Evolutionary conservation across 1,139 yeast genomes (phyloP).

Genomic region (Trichomonascaceae sp.): DNA sequence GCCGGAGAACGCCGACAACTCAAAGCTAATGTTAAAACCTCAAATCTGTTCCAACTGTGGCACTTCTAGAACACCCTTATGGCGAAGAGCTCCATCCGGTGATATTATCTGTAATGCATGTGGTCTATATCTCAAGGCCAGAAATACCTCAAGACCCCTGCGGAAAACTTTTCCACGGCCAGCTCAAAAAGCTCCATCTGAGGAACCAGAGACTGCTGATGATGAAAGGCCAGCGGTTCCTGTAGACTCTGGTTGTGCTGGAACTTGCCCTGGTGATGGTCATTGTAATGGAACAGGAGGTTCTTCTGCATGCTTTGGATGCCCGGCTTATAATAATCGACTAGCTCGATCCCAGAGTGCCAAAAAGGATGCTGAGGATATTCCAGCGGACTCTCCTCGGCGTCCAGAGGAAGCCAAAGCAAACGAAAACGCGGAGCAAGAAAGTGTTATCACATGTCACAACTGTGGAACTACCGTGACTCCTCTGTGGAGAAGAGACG

Average conservation of each 20-base stretch:
- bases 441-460: conserved; percentile 62
- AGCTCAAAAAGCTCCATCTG: not conserved
- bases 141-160: conserved; percentile 42
- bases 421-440: conserved; percentile 25
- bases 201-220: not conserved
- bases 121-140: conserved; percentile 45
- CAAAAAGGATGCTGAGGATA: not conserved
- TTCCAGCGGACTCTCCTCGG: not conserved
- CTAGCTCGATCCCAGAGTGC: conserved; percentile 27
- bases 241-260: conserved; percentile 28
- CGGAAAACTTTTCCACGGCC: conserved; percentile 30
- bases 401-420: conserved; percentile 1
- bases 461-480: conserved; percentile 83
- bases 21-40: conserved; percentile 15
- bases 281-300: conserved; percentile 88
- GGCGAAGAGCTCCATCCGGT: conserved; percentile 66
- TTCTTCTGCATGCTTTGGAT: conserved; percentile 68
- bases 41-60: conserved; percentile 62
- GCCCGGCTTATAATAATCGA: conserved; percentile 77
- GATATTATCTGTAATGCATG: conserved; percentile 68
- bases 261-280: conserved; percentile 79
- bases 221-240: conserved; percentile 6
- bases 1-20: not conserved
- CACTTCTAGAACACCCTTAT: conserved; percentile 61
- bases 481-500: conserved; percentile 83